Percentiles rank a stretch among this genome's conserved stretches.
phyloP scores from a whole-genome alignment of 306 rosid species.

The Prunus armeniaca region DNA sequence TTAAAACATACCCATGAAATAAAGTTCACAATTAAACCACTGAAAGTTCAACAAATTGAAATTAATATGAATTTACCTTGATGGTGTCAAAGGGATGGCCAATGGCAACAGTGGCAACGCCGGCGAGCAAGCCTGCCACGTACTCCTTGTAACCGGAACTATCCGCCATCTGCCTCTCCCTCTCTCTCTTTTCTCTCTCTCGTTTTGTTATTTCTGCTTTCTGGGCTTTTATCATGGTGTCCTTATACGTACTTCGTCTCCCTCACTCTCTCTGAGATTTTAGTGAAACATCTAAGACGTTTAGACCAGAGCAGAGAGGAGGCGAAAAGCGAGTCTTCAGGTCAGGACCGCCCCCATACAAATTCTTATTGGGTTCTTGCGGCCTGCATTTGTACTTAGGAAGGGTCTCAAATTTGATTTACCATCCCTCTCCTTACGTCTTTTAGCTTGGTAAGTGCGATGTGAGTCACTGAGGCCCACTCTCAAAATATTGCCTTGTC shows the following conservation, averaged over 20 bases:
- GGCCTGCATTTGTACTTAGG: background rate
- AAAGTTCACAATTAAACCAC: background rate
- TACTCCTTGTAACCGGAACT: constrained; percentile 57
- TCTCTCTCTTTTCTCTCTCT: background rate
- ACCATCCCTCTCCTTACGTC: too few species aligned
- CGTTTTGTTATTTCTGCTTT: background rate
- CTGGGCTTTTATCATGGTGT: background rate
- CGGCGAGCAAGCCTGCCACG: constrained; percentile 65
- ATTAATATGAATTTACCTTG: constrained; percentile 30
- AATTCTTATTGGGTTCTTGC: background rate
- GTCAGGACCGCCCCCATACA: background rate
- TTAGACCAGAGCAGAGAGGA: background rate
- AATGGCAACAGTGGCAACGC: constrained; percentile 49
- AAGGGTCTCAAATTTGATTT: too few species aligned
- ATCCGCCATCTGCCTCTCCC: constrained; percentile 41
- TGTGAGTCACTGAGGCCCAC: background rate
- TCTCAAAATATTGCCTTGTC: too few species aligned
- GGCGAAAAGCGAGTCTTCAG: background rate
- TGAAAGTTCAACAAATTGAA: background rate
- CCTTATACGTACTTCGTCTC: background rate
- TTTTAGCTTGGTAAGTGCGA: background rate
- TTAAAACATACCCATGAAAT: background rate
- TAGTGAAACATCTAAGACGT: background rate
- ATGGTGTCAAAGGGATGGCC: constrained; percentile 71
- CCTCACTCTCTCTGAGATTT: background rate